phyloP scores from a whole-genome alignment of 1,139 yeast genomes.

The Scheffersomyces cryptocercus region DNA sequence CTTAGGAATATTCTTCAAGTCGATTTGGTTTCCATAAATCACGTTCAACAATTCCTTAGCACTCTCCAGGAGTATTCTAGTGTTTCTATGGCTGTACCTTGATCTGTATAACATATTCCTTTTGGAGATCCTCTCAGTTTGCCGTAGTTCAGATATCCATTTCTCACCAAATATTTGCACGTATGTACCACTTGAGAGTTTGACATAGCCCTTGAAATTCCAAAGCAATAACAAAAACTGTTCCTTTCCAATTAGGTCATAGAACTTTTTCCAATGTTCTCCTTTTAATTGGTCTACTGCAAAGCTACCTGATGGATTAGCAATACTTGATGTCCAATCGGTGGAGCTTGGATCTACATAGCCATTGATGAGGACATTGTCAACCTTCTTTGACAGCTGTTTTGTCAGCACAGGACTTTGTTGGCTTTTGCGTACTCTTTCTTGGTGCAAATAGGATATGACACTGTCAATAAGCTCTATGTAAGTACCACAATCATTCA shows the following conservation, averaged over 20 bases:
- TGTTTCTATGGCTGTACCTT: background rate
- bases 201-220: slow-evolving; percentile 25
- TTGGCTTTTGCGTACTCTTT: slow-evolving; percentile 10
- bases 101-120: slow-evolving; percentile 11
- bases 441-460: slow-evolving; percentile 16
- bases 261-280: slow-evolving; percentile 37
- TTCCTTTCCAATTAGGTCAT: slow-evolving; percentile 28
- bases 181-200: slow-evolving; percentile 11
- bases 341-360: slow-evolving; percentile 20
- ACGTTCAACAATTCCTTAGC: slow-evolving; percentile 3
- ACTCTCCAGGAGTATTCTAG: slow-evolving; percentile 1
- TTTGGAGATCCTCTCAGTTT: slow-evolving; percentile 6
- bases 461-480: slow-evolving; percentile 28
- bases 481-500: slow-evolving; percentile 13
- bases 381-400: too few relatives aligned
- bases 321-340: slow-evolving; percentile 12
- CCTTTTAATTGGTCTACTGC: slow-evolving; percentile 31
- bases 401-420: too few relatives aligned
- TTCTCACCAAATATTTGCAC: slow-evolving; percentile 40
- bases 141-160: slow-evolving; percentile 1
- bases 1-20: slow-evolving; percentile 19
- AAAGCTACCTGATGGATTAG: slow-evolving; percentile 26
- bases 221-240: slow-evolving; percentile 34
- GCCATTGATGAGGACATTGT: slow-evolving; percentile 27
- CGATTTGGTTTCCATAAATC: slow-evolving; percentile 4